Base-by-base conservation (phyloP, 1,284 basidiomycete genomes). In the Pseudozyma hubeiensis region DNA sequence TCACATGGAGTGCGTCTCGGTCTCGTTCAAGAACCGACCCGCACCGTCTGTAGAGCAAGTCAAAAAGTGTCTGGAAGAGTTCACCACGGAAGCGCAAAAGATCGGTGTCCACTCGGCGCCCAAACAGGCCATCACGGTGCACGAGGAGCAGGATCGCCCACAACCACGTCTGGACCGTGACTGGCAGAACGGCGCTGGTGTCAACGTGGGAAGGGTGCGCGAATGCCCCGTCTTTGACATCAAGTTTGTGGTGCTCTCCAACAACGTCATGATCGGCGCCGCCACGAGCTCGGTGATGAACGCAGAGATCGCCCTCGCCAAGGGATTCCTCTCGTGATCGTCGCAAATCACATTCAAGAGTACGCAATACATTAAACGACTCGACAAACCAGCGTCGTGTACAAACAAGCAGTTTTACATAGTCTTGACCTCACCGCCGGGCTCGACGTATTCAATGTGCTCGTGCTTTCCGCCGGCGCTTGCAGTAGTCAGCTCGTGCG, bases 281-380 rank as follows among this genome's bases (percentile, higher is more conserved):
- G 96, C 97, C 52, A 99, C 97, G 47, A 94, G 92, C 79, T 94
- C 93, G 66, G 93, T 99, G 84, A 96, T 99, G 85, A 99, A 99
- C 85, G 97, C 96, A 5, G 96, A 99, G 87, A 87, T 93, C 41
- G 95, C 94, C n/a, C 89, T 96, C 5, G 85, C 91, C 58, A 93
- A 92, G 86, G 93, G 92, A 11, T 86, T 75, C 43, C 70, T 84
- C 10, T 57, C 54, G 4, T 58, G 47, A 50, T 46, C 11, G 7
- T 9, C 34, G 13, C n/a, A 7, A 14, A 16, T 41, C 13, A 16
- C 16, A 10, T 7, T n/a, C 40, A 5, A 1, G 4, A 24, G 24
- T 24, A 24, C 24, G 24, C 24, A 24, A 24, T 4, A 24, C 24
- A 24, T 24, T 1, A 24, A 24, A 1, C 24, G 4, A 24, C 24